These are phyloP conservation scores for Glarea lozoyensis DNA, from an alignment of 495 filamentous ascomycete species.

Conservation along the genomic window DNA sequence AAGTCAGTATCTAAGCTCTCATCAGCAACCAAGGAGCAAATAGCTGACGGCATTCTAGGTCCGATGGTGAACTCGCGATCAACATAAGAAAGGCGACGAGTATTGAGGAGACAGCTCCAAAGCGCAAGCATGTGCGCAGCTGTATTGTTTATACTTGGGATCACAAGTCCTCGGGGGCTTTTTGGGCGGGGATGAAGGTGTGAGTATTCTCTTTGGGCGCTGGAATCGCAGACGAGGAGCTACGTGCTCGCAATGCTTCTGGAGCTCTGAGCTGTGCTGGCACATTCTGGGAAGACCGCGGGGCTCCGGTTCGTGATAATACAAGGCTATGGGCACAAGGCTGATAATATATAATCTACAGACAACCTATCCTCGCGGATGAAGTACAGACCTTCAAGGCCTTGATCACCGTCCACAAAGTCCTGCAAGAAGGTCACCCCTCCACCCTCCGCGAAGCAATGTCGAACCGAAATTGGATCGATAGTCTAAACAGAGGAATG, in stretches of 20 bases:
- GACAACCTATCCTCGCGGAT: constrained; percentile 91
- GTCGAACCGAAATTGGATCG: constrained; percentile 81
- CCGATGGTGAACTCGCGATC: constrained; percentile 86
- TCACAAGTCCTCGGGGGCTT: constrained; percentile 91
- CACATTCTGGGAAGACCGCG: neutral
- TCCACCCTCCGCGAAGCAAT: constrained; percentile 81
- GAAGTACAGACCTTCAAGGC: constrained; percentile 93
- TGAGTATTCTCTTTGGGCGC: constrained; percentile 38
- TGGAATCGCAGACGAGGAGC: too few species aligned
- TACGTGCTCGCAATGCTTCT: neutral
- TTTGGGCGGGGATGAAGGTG: constrained; percentile 99
- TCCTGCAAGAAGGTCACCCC: constrained; percentile 93
- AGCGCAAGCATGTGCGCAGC: constrained; percentile 96
- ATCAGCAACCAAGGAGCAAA: too few species aligned
- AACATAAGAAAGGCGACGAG: constrained; percentile 97
- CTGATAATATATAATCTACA: constrained; percentile 23
- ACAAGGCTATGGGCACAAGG: neutral
- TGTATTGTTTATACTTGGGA: constrained; percentile 99
- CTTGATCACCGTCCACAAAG: constrained; percentile 88
- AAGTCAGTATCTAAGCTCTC: constrained; percentile 14
- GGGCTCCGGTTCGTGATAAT: neutral
- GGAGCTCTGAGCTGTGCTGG: neutral
- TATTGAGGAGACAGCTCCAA: constrained; percentile 90
- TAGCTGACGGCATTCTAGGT: too few species aligned
- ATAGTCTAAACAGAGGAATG: constrained; percentile 81